phyloP scores from a whole-genome alignment of 805 yeast species.

The Monosporozyma servazzii region DNA sequence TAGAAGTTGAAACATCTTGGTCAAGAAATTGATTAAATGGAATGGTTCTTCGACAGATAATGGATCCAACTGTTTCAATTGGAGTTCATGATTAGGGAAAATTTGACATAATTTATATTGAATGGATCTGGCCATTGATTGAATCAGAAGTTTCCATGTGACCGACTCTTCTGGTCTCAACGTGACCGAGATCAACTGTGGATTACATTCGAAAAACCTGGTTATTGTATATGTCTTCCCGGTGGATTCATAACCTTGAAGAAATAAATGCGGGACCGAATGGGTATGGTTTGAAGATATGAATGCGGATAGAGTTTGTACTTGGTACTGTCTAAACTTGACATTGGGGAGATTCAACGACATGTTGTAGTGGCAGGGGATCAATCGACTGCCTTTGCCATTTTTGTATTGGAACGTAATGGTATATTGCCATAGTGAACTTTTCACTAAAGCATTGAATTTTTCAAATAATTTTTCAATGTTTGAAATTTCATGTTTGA shows the following conservation, averaged over 20 bases:
- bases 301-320: slow-evolving; percentile 14
- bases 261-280: slow-evolving; percentile 19
- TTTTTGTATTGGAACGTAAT: no score
- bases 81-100: slow-evolving; percentile 4
- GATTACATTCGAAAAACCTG: slow-evolving; percentile 12
- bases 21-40: slow-evolving; percentile 18
- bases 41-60: slow-evolving; percentile 25
- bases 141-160: slow-evolving; percentile 27
- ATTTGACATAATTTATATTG: slow-evolving; percentile 12
- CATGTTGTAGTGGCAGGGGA: neutral
- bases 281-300: slow-evolving; percentile 14
- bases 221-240: slow-evolving; percentile 24
- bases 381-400: no score
- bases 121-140: slow-evolving; percentile 20
- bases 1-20: slow-evolving; percentile 3
- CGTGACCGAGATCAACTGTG: slow-evolving; percentile 12
- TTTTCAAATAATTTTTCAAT: no score
- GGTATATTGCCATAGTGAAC: no score
- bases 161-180: slow-evolving; percentile 25
- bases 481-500: no score
- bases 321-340: slow-evolving; percentile 21
- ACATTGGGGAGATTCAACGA: slow-evolving; percentile 7
- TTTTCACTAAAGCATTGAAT: no score
- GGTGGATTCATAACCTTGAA: slow-evolving; percentile 25
- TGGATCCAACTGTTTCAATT: slow-evolving; percentile 22